Percentiles rank a stretch among this genome's conserved stretches.
Evolutionary conservation across 495 filamentous ascomycete species (phyloP).

Genomic region (Durotheca rogersii): DNA sequence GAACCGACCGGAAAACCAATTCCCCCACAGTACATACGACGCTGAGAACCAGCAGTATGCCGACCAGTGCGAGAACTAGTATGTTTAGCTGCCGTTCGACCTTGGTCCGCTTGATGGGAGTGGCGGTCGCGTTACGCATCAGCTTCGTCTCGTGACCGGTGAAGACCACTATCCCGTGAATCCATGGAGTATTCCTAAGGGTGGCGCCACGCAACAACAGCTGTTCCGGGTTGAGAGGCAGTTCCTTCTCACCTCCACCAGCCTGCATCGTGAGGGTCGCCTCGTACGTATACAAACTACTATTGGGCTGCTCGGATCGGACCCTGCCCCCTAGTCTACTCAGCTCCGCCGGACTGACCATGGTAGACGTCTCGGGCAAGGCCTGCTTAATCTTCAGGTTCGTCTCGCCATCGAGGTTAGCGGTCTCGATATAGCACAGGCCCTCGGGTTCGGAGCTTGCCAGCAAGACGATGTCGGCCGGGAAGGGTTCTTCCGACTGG

Average conservation of each 20-base stretch:
- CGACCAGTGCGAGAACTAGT: conserved; percentile 86
- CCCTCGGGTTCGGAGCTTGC: conserved; percentile 97
- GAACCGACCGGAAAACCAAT: conserved; percentile 69
- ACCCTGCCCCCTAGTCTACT: conserved; percentile 83
- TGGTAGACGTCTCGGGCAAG: conserved; percentile 84
- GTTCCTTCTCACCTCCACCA: conserved; percentile 93
- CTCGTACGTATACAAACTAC: conserved; percentile 97
- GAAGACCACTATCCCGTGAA: conserved; percentile 95
- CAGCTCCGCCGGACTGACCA: conserved; percentile 85
- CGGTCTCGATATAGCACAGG: conserved; percentile 98
- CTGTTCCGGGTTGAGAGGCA: conserved; percentile 60
- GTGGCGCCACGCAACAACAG: conserved; percentile 91
- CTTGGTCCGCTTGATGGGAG: conserved; percentile 95
- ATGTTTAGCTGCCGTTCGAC: conserved; percentile 92
- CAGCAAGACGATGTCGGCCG: conserved; percentile 87
- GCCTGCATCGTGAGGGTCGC: conserved; percentile 90
- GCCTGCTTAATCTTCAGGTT: conserved; percentile 99
- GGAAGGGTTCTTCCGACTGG: conserved; percentile 94
- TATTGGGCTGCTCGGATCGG: conserved; percentile 96
- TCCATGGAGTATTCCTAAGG: conserved; percentile 94
- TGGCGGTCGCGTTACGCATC: conserved; percentile 97
- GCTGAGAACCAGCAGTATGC: conserved; percentile 79
- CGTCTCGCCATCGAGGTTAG: conserved; percentile 96
- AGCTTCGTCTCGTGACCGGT: conserved; percentile 98
- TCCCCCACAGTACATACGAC: conserved; percentile 90